Evolutionary conservation across 2,329 filamentous ascomycete genomes (phyloP).

Genomic region (Rugonectria rugulosa): DNA sequence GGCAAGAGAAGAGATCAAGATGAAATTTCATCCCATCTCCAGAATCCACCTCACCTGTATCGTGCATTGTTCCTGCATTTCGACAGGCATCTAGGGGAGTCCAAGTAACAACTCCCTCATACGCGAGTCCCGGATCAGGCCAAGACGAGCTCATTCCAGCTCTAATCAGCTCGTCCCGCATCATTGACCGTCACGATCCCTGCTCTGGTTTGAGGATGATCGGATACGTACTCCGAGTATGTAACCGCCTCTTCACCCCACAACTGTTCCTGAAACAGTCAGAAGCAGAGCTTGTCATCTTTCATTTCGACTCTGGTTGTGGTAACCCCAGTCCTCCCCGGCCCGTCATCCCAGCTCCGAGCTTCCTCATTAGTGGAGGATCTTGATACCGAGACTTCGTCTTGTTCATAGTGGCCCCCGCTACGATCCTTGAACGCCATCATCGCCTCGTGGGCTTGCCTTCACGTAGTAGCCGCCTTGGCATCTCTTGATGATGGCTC

Average conservation of each 20-base stretch:
- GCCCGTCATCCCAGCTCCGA: slow-evolving; percentile 28
- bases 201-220: slow-evolving; percentile 22
- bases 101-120: not conserved
- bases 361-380: slow-evolving; percentile 38
- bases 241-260: slow-evolving; percentile 25
- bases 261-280: slow-evolving; percentile 40
- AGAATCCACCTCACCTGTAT: slow-evolving; percentile 1
- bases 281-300: slow-evolving; percentile 22
- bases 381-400: slow-evolving; percentile 24
- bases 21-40: not conserved
- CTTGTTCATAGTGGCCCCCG: slow-evolving; percentile 27
- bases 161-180: slow-evolving; percentile 14
- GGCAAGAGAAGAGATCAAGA: not conserved
- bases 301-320: slow-evolving; percentile 34
- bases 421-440: slow-evolving; percentile 28
- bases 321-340: slow-evolving; percentile 30
- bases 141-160: not conserved
- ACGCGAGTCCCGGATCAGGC: not conserved
- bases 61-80: not conserved
- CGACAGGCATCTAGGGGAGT: not conserved
- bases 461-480: slow-evolving; percentile 22
- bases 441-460: slow-evolving; percentile 23
- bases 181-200: slow-evolving; percentile 10
- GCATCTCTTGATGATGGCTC: slow-evolving; percentile 1
- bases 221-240: slow-evolving; percentile 29